Evolutionary conservation across 78 protist species (phyloP).

Genomic region (Emiliania huxleyi): DNA sequence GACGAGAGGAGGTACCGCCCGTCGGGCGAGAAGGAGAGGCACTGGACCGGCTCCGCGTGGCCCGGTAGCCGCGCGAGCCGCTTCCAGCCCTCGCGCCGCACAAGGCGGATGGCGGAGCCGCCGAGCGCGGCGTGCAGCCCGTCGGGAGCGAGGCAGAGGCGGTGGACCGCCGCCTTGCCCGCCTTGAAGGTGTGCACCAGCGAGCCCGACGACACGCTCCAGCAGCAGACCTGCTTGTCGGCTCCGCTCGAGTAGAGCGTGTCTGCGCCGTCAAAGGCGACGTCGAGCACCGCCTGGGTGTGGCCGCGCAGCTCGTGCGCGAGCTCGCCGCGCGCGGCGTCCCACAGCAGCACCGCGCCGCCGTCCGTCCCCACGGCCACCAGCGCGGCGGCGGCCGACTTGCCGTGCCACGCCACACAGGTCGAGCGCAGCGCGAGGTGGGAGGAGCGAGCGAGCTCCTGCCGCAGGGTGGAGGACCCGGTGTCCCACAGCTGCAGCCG

Average conservation of each 20-base stretch:
- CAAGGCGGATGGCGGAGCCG: not conserved
- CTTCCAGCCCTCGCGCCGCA: not conserved
- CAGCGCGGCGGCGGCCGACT: not conserved
- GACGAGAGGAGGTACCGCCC: not conserved
- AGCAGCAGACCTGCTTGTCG: not conserved
- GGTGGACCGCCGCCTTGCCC: not conserved
- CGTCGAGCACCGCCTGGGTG: not conserved
- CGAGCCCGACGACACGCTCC: not conserved
- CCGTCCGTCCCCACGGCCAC: not conserved
- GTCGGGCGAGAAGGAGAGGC: conserved; percentile 1
- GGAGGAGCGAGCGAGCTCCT: not conserved
- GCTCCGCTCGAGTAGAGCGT: not conserved
- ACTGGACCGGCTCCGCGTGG: not conserved
- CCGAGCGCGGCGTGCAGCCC: not conserved
- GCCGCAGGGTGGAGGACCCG: not conserved
- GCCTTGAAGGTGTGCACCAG: not conserved
- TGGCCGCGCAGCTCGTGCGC: not conserved
- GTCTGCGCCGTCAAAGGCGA: not conserved
- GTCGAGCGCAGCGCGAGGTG: not conserved
- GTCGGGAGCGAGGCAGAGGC: not conserved
- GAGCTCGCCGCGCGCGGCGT: not conserved
- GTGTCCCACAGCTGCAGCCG: not conserved
- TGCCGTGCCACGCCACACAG: not conserved
- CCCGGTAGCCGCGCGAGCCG: not conserved
- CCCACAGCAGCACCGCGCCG: not conserved